phyloP scores from a whole-genome alignment of 345 rosid genomes.

The Eucalyptus coolabah region DNA sequence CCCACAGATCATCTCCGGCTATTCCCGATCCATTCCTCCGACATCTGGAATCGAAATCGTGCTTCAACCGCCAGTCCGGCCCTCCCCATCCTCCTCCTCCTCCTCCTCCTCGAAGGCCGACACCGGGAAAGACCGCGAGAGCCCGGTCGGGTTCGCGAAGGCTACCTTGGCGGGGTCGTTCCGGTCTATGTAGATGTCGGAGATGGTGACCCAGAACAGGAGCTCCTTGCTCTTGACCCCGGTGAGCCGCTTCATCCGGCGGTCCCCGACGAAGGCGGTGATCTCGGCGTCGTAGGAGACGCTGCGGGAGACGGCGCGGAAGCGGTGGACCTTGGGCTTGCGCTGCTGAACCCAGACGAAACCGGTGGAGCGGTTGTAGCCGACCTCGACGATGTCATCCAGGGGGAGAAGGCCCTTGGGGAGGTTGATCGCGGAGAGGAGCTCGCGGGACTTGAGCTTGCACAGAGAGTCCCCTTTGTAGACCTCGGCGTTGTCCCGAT shows the following conservation, averaged over 20 bases:
- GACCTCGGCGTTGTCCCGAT: conserved; percentile 13
- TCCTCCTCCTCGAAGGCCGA: conserved; percentile 15
- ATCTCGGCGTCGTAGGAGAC: conserved; percentile 9
- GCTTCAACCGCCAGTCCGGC: background rate
- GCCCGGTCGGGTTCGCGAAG: background rate
- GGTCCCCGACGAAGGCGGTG: conserved; percentile 10
- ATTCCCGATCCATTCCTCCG: background rate
- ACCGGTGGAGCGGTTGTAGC: conserved; percentile 7
- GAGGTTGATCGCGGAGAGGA: conserved; percentile 4
- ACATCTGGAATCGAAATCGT: background rate
- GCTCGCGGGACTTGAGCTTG: conserved; percentile 9
- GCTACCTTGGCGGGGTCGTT: conserved; percentile 3
- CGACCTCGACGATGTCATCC: conserved; percentile 9
- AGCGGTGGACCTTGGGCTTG: conserved; percentile 8
- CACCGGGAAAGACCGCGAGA: conserved; percentile 3
- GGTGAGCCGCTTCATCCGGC: conserved; percentile 2
- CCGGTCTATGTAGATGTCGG: background rate
- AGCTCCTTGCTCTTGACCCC: conserved; percentile 15
- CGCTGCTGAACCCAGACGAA: conserved; percentile 16
- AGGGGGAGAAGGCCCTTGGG: conserved; percentile 21
- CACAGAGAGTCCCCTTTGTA: conserved; percentile 17
- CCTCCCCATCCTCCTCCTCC: background rate
- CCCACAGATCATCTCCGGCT: background rate
- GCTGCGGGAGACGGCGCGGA: conserved; percentile 2
- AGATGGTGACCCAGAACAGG: conserved; percentile 7